Evolutionary conservation across 1,284 basidiomycete species (phyloP).

Genomic region (Puccinia coronata): DNA sequence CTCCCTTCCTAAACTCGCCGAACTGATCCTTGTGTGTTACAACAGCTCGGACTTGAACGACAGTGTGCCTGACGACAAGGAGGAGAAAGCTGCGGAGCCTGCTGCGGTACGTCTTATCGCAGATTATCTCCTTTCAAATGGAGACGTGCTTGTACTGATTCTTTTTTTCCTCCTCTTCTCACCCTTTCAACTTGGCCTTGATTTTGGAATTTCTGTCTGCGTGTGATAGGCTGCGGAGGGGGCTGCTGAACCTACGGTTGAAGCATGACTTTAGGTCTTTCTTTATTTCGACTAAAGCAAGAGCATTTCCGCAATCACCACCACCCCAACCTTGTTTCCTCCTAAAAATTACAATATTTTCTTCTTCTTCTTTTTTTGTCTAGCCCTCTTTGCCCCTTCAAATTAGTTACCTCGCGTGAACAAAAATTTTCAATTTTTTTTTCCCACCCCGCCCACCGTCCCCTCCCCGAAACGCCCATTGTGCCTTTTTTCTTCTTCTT

Average conservation of each 20-base stretch:
- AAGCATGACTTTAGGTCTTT: constrained; percentile 31
- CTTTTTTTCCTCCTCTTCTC: background rate
- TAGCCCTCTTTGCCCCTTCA: constrained; percentile 21
- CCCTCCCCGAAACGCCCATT: background rate
- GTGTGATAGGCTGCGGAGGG: constrained; percentile 18
- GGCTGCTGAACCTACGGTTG: constrained; percentile 25
- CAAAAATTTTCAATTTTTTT: constrained; percentile 1
- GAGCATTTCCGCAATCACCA: background rate
- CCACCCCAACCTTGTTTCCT: background rate
- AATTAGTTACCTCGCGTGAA: constrained; percentile 32
- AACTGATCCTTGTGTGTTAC: background rate
- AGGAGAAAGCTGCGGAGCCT: constrained; percentile 49
- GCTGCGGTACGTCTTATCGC: constrained; percentile 18
- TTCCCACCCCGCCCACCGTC: no score
- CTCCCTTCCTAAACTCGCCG: background rate
- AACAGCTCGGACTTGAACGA: constrained; percentile 49
- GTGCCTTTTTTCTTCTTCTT: no score
- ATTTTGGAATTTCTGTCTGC: background rate
- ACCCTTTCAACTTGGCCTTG: background rate
- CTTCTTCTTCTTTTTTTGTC: no score
- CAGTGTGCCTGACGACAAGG: constrained; percentile 48
- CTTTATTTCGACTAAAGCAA: constrained; percentile 14
- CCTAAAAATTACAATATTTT: constrained; percentile 22
- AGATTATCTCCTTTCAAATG: background rate
- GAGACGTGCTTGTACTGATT: background rate